Evolutionary conservation across 495 filamentous ascomycete genomes (phyloP).

Genomic region (Cetradonia linearis): DNA sequence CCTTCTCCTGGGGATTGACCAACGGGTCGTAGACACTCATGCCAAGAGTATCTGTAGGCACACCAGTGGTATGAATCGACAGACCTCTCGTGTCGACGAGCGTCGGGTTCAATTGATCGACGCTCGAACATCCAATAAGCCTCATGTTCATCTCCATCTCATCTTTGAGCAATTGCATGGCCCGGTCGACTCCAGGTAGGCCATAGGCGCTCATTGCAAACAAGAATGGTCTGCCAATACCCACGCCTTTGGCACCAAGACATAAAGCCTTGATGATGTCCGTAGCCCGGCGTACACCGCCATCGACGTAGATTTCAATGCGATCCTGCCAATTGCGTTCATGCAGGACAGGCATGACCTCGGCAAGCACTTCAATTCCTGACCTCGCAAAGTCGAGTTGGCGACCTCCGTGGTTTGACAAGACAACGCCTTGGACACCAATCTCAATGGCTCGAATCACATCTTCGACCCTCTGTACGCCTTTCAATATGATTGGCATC

Average conservation of each 20-base stretch:
- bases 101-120: conserved; percentile 69
- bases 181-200: conserved; percentile 72
- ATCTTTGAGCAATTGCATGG: conserved; percentile 91
- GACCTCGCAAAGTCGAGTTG: conserved; percentile 89
- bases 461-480: conserved; percentile 92
- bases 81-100: conserved; percentile 69
- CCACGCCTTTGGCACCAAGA: conserved; percentile 83
- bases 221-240: conserved; percentile 89
- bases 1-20: conserved; percentile 48
- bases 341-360: conserved; percentile 90
- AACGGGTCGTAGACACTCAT: conserved; percentile 56
- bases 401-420: conserved; percentile 95
- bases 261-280: conserved; percentile 96
- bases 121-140: conserved; percentile 63
- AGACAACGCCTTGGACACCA: conserved; percentile 84
- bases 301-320: conserved; percentile 88
- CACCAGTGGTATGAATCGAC: conserved; percentile 54
- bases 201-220: conserved; percentile 96
- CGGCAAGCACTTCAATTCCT: conserved; percentile 86
- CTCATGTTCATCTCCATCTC: conserved; percentile 99
- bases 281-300: conserved; percentile 78
- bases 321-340: conserved; percentile 69
- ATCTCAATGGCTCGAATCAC: conserved; percentile 73
- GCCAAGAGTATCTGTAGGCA: conserved; percentile 61
- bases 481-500: conserved; percentile 96